Conservation (phyloP, 208 protist genomes). For the Leishmania braziliensis region DNA sequence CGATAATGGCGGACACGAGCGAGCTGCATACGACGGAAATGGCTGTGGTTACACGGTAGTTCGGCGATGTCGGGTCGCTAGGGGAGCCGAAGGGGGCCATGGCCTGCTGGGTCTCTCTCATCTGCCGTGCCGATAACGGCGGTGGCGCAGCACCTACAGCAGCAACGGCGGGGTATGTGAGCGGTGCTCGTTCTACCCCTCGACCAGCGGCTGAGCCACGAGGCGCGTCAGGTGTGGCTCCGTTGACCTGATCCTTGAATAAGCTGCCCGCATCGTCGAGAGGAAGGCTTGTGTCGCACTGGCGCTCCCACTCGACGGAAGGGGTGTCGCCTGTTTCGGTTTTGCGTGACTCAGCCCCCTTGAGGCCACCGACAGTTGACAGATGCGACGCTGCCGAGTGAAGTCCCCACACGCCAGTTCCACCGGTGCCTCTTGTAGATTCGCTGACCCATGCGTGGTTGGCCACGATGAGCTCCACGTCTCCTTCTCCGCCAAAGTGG, state of each 20-base stretch:
- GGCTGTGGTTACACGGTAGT: constrained; percentile 21
- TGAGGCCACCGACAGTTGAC: not conserved
- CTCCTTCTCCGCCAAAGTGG: constrained; percentile 40
- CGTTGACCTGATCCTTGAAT: not conserved
- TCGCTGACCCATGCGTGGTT: constrained; percentile 7
- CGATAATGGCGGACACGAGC: constrained; percentile 55
- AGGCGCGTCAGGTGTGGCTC: not conserved
- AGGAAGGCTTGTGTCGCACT: not conserved
- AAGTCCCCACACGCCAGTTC: not conserved
- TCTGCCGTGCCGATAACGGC: not conserved
- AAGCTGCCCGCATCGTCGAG: not conserved
- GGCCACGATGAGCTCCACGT: constrained; percentile 29
- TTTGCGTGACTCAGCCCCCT: not conserved
- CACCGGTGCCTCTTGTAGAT: not conserved
- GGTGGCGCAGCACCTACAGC: not conserved
- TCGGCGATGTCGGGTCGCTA: not conserved
- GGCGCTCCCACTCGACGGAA: not conserved
- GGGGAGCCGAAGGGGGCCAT: not conserved
- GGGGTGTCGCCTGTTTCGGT: not conserved
- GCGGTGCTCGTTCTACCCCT: not conserved
- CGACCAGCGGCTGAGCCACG: not conserved
- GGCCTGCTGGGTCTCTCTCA: not conserved
- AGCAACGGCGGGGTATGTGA: not conserved
- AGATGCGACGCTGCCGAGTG: not conserved
- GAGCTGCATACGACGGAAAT: constrained; percentile 61